Conservation (phyloP, 1,139 yeast genomes). For the Zygotorulaspora mrakii region DNA sequence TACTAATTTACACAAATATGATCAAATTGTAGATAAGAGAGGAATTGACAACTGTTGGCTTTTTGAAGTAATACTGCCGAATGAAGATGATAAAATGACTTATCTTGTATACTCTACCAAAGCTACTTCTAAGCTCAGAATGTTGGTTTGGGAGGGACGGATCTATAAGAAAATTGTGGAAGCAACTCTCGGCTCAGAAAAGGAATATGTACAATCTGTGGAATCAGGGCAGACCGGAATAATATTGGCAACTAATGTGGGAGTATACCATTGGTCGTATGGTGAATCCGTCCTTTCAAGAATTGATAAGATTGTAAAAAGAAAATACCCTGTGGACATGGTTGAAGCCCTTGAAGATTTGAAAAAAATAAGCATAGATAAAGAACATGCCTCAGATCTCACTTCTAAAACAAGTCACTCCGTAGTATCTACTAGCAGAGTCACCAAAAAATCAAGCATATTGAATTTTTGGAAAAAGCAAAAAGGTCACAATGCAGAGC, state of each 20-base stretch:
- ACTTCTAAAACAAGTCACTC: slow-evolving; percentile 10
- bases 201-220: slow-evolving; percentile 24
- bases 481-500: neutral
- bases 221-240: slow-evolving; percentile 18
- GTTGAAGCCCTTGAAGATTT: slow-evolving; percentile 21
- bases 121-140: slow-evolving; percentile 21
- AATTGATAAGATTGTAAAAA: slow-evolving; percentile 23
- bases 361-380: slow-evolving; percentile 5
- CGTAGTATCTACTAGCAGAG: slow-evolving; percentile 12
- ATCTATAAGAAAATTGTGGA: slow-evolving; percentile 28
- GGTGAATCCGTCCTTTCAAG: slow-evolving; percentile 15
- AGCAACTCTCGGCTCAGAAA: slow-evolving; percentile 20
- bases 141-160: slow-evolving; percentile 32
- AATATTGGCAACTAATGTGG: slow-evolving; percentile 25
- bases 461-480: slow-evolving; percentile 21
- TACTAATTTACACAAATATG: slow-evolving; percentile 33
- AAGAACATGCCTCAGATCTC: slow-evolving; percentile 2
- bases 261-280: slow-evolving; percentile 28
- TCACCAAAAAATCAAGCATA: slow-evolving; percentile 21
- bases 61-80: slow-evolving; percentile 12
- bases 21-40: slow-evolving; percentile 32
- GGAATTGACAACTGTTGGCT: slow-evolving; percentile 32
- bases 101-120: slow-evolving; percentile 27
- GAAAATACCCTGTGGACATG: slow-evolving; percentile 25
- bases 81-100: slow-evolving; percentile 17